Base-by-base conservation (phyloP, 495 filamentous ascomycete genomes). In the Hypoxylon crocopeplum region DNA sequence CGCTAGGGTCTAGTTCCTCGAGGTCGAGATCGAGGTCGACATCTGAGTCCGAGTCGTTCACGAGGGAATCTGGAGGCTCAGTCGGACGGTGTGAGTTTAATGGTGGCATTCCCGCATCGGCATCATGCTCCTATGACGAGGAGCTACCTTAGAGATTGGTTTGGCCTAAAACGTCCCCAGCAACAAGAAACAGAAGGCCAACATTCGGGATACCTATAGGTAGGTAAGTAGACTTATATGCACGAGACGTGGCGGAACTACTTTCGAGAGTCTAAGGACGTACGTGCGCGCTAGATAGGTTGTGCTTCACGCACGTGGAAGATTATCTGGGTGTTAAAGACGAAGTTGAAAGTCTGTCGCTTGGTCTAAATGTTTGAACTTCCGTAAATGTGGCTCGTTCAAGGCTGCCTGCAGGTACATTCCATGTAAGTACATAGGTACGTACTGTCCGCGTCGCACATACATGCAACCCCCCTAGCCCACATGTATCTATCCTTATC, bases 11-110 rank as follows among this genome's bases (percentile, higher is more conserved):
- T 30, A 92, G 82, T 78, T 92, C 89, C 63, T 91, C 70, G 40
- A 79, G 80, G 55, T 92, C 86, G 42, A 91, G 76, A 55, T 92
- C 87, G 48, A 91, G 76, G 56, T 92, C 87, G 48, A 89, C 79
- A 64, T 90, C 89, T 45, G 84, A 85, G 56, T 87, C 82, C 42
- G 82, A 83, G 45, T 82, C 79, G 67, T 83, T 75, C 50, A 69
- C 59, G 41, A 74, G 75, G 25, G 79, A 81, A 66, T 82, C 77
- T 68, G 82, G 80, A 65, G 75, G 75, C 70, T 77, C 70, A 56
- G 75, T 70, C 34, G 72, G 77, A 48, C 72, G 76, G 62, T 81
- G 74, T 48, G 79, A 74, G 51, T 75, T 77, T 72, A 74, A 68
- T 60, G 71, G 70, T 72, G 82, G 79, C 81, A 83, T 70, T 82